These are phyloP conservation scores for Bruguiera hainesii DNA, from an alignment of 441 rosid genomes.

Conservation along the genomic window DNA sequence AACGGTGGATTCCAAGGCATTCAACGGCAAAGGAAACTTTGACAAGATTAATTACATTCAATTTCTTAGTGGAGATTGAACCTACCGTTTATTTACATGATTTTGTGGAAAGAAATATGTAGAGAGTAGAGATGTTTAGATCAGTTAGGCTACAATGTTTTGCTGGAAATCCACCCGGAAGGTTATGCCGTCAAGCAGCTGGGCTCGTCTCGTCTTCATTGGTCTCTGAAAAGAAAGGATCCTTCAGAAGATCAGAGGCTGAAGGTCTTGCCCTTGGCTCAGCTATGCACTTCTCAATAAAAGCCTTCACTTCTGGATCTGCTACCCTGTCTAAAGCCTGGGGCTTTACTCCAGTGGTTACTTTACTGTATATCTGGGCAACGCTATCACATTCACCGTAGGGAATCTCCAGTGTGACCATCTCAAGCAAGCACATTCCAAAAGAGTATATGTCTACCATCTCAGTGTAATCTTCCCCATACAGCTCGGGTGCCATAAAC, in stretches of 20 bases:
- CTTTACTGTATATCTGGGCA: slow-evolving; percentile 78
- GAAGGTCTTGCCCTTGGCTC: slow-evolving; percentile 62
- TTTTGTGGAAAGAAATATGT: neutral
- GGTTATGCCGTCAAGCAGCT: slow-evolving; percentile 14
- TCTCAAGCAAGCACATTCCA: slow-evolving; percentile 83
- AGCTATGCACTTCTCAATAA: slow-evolving; percentile 60
- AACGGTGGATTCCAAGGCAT: no score
- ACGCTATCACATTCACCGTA: slow-evolving; percentile 68
- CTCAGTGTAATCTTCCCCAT: slow-evolving; percentile 80
- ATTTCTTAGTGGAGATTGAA: neutral
- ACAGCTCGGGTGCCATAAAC: slow-evolving; percentile 89
- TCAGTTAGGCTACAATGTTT: neutral
- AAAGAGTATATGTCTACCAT: slow-evolving; percentile 77
- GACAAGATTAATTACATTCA: no score
- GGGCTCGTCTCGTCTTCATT: slow-evolving; percentile 30
- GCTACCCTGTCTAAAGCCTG: slow-evolving; percentile 41
- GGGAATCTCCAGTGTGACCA: slow-evolving; percentile 76
- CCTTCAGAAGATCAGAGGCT: slow-evolving; percentile 60
- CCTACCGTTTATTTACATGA: slow-evolving; percentile 12
- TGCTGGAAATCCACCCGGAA: neutral
- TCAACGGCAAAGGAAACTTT: no score
- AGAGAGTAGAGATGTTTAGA: neutral
- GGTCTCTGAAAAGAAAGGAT: slow-evolving; percentile 56
- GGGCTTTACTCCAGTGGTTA: slow-evolving; percentile 53
- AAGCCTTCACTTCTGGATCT: slow-evolving; percentile 51